Evolutionary conservation across 805 yeast genomes (phyloP), one percentile per base, ranked within the genome.

Genomic region (Zygoascus biomembranicola): DNA sequence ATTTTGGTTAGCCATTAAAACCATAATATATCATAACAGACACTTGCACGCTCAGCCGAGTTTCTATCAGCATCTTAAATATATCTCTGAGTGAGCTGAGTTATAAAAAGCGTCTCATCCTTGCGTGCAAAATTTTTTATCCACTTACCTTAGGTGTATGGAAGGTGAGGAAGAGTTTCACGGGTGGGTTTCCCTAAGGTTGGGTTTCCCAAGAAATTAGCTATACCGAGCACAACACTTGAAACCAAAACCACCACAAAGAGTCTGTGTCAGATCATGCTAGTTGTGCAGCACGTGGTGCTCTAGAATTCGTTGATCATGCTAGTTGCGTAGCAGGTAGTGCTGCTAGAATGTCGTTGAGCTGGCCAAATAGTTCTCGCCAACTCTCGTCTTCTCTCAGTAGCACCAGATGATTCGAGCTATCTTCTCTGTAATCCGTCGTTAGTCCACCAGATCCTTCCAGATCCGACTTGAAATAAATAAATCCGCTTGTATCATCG

Each of bases 81-180:
- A 44, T 8, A 54, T 49, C 61, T 60, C 60, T 51, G 63, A 60
- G 63, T 60, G 63, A 60, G 63, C 63, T 60, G 63, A 59, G 63
- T 60, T 35, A 35, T 35, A 35, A 35, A 56, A 56, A 53, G 54
- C 19, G 42, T 60, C 63, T 60, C 63, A 59, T 60, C 63, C 57
- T 57, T 52, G 37, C 39, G 39, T n/a, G 16, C 16, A 35, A 35
- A 35, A 5, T 35, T 13, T 13, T 13, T 35, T 35, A 13, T 35
- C 16, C 13, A 35, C 39, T n/a, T 35, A 35, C 39, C 39, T 35
- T 35, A 5, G 39, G 13, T 11, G 16, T 35, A n/a, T 35, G 39
- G 28, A 23, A 23, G 28, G 39, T 35, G 39, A 35, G 39, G 39
- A 8, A 35, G 39, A 35, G 39, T 35, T 23, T 35, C 9, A 5